These are phyloP conservation scores for Neopestalotiopsis rosae DNA, from an alignment of 2,329 filamentous ascomycete genomes.

Conservation along the genomic window DNA sequence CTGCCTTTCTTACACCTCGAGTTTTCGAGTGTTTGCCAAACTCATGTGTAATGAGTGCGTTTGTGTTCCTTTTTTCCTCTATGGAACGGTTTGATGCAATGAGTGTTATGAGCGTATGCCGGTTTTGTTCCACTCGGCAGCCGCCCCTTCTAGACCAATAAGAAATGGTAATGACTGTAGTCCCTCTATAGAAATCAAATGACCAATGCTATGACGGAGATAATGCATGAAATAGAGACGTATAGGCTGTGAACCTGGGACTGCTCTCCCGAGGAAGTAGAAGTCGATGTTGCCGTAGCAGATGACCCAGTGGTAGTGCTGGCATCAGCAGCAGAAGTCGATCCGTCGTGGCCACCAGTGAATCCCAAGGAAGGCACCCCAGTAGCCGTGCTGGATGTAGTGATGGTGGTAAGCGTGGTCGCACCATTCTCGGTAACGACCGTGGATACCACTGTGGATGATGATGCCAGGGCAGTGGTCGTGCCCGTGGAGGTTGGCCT, in stretches of 20 bases:
- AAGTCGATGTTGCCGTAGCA: slow-evolving; percentile 18
- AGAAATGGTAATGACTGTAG: slow-evolving; percentile 3
- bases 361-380: slow-evolving; percentile 34
- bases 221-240: slow-evolving; percentile 25
- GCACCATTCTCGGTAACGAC: slow-evolving; percentile 21
- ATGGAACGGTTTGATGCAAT: slow-evolving; percentile 2
- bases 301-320: slow-evolving; percentile 25
- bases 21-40: slow-evolving; percentile 14
- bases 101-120: neutral
- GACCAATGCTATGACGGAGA: slow-evolving; percentile 28
- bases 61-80: neutral
- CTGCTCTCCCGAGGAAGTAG: slow-evolving; percentile 30
- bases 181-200: slow-evolving; percentile 22
- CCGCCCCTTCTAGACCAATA: neutral
- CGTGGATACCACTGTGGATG: slow-evolving; percentile 26
- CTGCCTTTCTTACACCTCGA: slow-evolving; percentile 16
- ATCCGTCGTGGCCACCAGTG: slow-evolving; percentile 41
- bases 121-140: neutral
- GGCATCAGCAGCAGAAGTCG: slow-evolving; percentile 30
- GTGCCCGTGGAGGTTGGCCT: slow-evolving; percentile 30
- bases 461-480: slow-evolving; percentile 15
- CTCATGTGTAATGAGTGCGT: neutral
- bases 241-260: slow-evolving; percentile 25
- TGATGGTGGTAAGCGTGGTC: slow-evolving; percentile 20
- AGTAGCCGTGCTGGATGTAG: slow-evolving; percentile 23